phyloP scores from a whole-genome alignment of 805 yeast species.

The Candida dendrica region DNA sequence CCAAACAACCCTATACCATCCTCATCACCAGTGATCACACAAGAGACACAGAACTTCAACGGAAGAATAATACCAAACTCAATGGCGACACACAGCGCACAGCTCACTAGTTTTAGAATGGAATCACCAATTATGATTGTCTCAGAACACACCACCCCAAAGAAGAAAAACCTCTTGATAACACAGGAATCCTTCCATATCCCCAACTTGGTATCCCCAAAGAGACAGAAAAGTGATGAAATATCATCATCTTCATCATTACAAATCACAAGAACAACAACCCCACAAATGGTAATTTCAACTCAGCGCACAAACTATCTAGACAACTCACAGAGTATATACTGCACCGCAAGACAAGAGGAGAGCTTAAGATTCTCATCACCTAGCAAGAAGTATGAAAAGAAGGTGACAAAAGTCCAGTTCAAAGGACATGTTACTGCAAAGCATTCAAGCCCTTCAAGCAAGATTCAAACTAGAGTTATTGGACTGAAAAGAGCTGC shows the following conservation, averaged over 20 bases:
- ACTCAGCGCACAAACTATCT: neutral
- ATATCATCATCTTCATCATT: conserved; percentile 1
- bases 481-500: conserved; percentile 4
- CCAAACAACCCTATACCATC: neutral
- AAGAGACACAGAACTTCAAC: neutral
- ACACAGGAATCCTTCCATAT: conserved; percentile 13
- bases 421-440: conserved; percentile 3
- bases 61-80: neutral
- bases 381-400: neutral
- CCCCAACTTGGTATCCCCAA: conserved; percentile 12
- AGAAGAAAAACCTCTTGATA: conserved; percentile 4
- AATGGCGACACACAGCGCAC: conserved; percentile 13
- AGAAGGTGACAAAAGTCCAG: conserved; percentile 2
- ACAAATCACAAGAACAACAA: neutral
- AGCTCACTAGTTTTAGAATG: conserved; percentile 18
- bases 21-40: neutral
- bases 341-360: conserved; percentile 3
- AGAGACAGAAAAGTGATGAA: neutral
- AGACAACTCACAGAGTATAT: neutral
- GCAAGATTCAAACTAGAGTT: conserved; percentile 6
- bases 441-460: conserved; percentile 6
- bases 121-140: conserved; percentile 14
- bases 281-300: neutral
- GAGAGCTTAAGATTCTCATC: neutral
- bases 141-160: conserved; percentile 10